Evolutionary conservation across 2,329 filamentous ascomycete species (phyloP), one percentile per base, ranked within the genome.

Genomic region (Alternaria triticimaculans): DNA sequence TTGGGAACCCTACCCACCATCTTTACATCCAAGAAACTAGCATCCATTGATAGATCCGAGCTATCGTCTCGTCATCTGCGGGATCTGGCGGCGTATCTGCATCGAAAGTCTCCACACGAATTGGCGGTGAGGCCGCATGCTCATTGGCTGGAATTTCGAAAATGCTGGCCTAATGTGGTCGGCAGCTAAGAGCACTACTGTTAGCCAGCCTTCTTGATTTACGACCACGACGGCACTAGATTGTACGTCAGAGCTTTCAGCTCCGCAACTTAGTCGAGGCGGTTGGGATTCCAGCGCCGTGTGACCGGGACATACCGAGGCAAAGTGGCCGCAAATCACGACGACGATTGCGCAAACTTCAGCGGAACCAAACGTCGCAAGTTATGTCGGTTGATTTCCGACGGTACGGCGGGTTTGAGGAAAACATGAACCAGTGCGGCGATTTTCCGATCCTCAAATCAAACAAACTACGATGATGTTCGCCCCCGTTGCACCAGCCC

Each of bases 71-170:
- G 72, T 73, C 72, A 75, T 73, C 64, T 66, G 67, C 65, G 62
- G 65, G 57, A 50, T 62, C 68, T 64, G 70, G 70, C 71, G 72
- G 69, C 70, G 58, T 60, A 69, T 75, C 75, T 74, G 72, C 73
- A 71, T 73, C 65, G 41, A 66, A 56, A 25, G 60, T 54, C 60
- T 67, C 67, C 59, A 68, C 64, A 55, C 60, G 66, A 76, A 78
- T 72, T 74, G 67, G 78, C 78, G 78, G 78, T 80, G 78, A 68
- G 70, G 63, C 66, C 70, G 55, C 26, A 28, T 58, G 66, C 58
- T 72, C 56, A 78, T 80, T 80, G 76, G 77, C 48, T 66, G 54
- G 55, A 56, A 64, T 62, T 61, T 60, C 26, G 18, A 60, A 69
- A 69, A 68, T 73, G 70, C 64, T 74, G 63, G 72, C 66, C 67